Evolutionary conservation across 441 rosid species (phyloP), one percentile per base, ranked within the genome.

Genomic region (Metrosideros polymorpha): DNA sequence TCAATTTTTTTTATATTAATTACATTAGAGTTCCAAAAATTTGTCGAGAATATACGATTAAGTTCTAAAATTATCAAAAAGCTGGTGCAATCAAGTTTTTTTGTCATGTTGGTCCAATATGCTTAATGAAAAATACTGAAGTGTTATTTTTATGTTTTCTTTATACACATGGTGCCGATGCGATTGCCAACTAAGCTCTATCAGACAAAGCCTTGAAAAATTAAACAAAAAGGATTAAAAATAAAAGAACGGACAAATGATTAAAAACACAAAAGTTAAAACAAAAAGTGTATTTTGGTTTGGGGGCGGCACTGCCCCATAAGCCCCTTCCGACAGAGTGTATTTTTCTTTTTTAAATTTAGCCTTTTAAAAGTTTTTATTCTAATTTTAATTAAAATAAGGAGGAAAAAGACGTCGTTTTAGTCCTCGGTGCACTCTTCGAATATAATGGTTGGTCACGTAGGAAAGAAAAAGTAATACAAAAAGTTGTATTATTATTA

Each of bases 11-110:
- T 1, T 61, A n/a, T 1, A 15, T 30, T 7, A 19, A 56, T 6
- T 27, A 15, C 12, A 9, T 5, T 4, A 22, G 8, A 39, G 12
- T 9, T 12, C 17, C 79, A 5, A 39, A 10, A 10, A 9, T 22
- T 66, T 71, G 14, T 39, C 0, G 4, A 22, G 47, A 4, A 19
- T 9, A 14, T 32, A 27, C 14, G 0, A 18, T 39, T 39, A 9
- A 22, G 15, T 22, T 39, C 17, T 71, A 39, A 22, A 24, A 71
- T 6, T 10, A 22, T 71, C 5, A 66, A 71, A 71, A 39, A 10
- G 4, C 1, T 56, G 13, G 7, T 22, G 17, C 1, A 39, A 39
- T 35, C 0, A 35, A 35, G 0, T 10, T 5, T 2, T 39, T 71
- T 71, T 2, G 17, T 71, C 10, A 19, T 7, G 5, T 56, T 6